Percentiles rank a stretch among this genome's conserved stretches.
Conservation (phyloP, 2,329 filamentous ascomycete genomes). For the Penicillium decumbens region DNA sequence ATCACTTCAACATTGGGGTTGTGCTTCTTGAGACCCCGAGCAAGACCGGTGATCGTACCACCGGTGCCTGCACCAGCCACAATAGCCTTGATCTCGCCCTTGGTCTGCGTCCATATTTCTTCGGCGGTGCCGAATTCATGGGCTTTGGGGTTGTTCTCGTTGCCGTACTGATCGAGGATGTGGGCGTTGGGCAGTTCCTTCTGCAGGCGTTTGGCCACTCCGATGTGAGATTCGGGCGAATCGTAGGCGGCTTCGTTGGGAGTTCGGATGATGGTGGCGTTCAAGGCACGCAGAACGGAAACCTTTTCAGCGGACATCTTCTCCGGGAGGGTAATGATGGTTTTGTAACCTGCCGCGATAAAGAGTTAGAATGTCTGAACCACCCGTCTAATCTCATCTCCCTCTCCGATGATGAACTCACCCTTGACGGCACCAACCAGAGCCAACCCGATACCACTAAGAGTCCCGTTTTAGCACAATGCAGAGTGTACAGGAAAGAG, state of each 20-base stretch:
- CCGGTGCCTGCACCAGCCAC: slow-evolving; percentile 93
- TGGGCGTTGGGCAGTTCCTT: slow-evolving; percentile 97
- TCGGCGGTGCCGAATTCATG: slow-evolving; percentile 93
- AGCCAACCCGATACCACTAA: slow-evolving; percentile 79
- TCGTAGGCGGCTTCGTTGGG: slow-evolving; percentile 95
- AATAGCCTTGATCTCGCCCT: slow-evolving; percentile 73
- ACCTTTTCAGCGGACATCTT: slow-evolving; percentile 99
- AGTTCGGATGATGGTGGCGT: slow-evolving; percentile 95
- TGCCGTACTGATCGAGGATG: slow-evolving; percentile 94
- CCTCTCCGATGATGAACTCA: slow-evolving; percentile 9
- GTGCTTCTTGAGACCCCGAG: slow-evolving; percentile 80
- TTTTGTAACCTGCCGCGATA: slow-evolving; percentile 65
- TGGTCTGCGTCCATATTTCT: slow-evolving; percentile 91
- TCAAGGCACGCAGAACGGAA: slow-evolving; percentile 84
- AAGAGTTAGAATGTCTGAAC: not conserved
- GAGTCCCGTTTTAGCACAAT: not conserved
- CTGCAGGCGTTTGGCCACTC: slow-evolving; percentile 80
- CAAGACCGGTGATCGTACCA: slow-evolving; percentile 87
- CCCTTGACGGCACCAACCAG: slow-evolving; percentile 90
- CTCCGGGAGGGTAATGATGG: slow-evolving; percentile 96
- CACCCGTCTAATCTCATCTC: not conserved
- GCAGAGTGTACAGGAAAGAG: not conserved
- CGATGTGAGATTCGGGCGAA: slow-evolving; percentile 92
- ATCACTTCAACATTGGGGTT: slow-evolving; percentile 80
- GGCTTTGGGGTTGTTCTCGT: slow-evolving; percentile 83